Conservation (phyloP, 2,329 filamentous ascomycete species). For the Microdochium paspali region DNA sequence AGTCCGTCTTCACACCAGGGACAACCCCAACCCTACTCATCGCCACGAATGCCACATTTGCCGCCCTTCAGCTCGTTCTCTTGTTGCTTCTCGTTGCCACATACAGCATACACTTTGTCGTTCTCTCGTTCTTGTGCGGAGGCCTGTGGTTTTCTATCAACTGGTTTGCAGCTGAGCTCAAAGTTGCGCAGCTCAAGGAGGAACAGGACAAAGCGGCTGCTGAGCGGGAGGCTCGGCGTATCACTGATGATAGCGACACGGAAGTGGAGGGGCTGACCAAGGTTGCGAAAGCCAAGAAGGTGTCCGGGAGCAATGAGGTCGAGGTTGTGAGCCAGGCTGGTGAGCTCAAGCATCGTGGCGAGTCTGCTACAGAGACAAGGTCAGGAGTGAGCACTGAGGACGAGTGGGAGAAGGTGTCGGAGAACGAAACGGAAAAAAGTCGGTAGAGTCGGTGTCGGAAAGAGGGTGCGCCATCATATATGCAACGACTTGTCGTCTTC, state of each 20-base stretch:
- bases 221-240: conserved; percentile 19
- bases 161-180: conserved; percentile 77
- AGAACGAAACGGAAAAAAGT: conserved; percentile 53
- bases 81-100: conserved; percentile 69
- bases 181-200: conserved; percentile 32
- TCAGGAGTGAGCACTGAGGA: conserved; percentile 74
- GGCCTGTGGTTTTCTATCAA: conserved; percentile 92
- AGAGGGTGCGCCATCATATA: too few species aligned
- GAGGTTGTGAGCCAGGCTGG: conserved; percentile 30
- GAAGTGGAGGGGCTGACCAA: conserved; percentile 33
- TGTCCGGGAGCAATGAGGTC: conserved; percentile 29
- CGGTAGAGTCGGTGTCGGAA: conserved; percentile 30
- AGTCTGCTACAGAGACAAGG: conserved; percentile 32
- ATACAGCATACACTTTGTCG: conserved; percentile 78
- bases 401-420: conserved; percentile 94
- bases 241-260: conserved; percentile 37
- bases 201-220: conserved; percentile 19
- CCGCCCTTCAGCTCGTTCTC: conserved; percentile 71
- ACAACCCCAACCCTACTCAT: conserved; percentile 79
- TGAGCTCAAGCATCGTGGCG: conserved; percentile 38
- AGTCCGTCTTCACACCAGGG: conserved; percentile 88
- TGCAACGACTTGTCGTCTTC: too few species aligned
- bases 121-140: conserved; percentile 69
- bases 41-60: conserved; percentile 87
- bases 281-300: conserved; percentile 10